Evolutionary conservation across 352 stramenopile genomes (phyloP), one percentile per base, ranked within the genome.

Genomic region (Achlya hypogyna): DNA sequence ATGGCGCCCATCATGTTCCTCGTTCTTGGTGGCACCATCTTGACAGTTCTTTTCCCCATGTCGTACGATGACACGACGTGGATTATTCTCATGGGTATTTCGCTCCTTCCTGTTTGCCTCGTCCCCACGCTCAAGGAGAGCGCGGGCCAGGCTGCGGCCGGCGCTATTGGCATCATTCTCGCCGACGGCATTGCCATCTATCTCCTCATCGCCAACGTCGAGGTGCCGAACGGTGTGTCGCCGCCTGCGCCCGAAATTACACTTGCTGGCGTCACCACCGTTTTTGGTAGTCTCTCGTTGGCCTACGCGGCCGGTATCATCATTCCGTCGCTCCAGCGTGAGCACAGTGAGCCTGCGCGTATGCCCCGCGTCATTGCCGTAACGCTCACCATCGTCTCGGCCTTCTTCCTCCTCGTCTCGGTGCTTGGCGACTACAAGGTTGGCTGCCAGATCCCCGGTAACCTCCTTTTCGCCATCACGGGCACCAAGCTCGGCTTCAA

Each of bases 91-190:
- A 88, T 88, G 79, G 78, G 77, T 14, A 22, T 82, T 14, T 79
- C 70, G 47, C 62, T 82, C 52, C 42, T 80, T 29, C 79, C 79
- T 0, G 72, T 88, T 38, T 81, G 76, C 25, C 63, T 88, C 4
- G 78, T 79, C 12, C 79, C 79, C 18, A 88, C 79, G 10, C 69
- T 88, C 10, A 86, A 88, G 67, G 79, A 88, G 73, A 74, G 78
- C n/a, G 81, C 78, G 2, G 74, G 75, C 22, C 74, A 74, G 2
- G 79, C 79, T n/a, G 79, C 86, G 20, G 78, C 79, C 29, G 80
- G 80, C 35, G 84, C 75, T 63, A 29, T 86, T 14, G 80, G 80
- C 2, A 88, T 78, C 0, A 79, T 86, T 53, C 72, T 88, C 35
- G 80, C 78, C 34, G 80, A 88, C 35, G 53, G 76, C 43, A 82